A percentile compares a stretch with the other conserved stretches of the same genome.
phyloP scores from a whole-genome alignment of 2,329 filamentous ascomycete genomes.

The Herpomyces periplanetae region DNA sequence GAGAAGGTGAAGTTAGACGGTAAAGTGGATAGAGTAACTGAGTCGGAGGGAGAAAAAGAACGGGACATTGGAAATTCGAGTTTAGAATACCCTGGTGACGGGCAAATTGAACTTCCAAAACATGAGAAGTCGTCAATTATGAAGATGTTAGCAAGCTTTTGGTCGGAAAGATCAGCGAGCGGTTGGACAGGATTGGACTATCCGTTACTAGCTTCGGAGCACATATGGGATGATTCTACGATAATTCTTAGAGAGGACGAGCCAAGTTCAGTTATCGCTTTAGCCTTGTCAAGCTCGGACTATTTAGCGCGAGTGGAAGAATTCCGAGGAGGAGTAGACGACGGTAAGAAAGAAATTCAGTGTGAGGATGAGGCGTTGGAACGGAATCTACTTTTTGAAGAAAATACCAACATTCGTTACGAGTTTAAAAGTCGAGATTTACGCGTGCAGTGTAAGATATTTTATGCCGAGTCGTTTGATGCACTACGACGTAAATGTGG shows the following conservation, averaged over 20 bases:
- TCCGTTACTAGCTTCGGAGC: slow-evolving; percentile 38
- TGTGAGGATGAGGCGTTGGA: slow-evolving; percentile 30
- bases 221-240: slow-evolving; percentile 85
- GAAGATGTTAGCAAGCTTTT: slow-evolving; percentile 87
- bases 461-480: slow-evolving; percentile 92
- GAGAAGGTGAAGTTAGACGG: no score
- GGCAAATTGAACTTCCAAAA: slow-evolving; percentile 54
- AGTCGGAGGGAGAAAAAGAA: no score
- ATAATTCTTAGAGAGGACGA: slow-evolving; percentile 93
- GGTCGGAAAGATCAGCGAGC: slow-evolving; percentile 84
- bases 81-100: no score
- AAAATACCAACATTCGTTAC: slow-evolving; percentile 76
- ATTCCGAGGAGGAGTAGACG: slow-evolving; percentile 12
- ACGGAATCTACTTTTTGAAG: slow-evolving; percentile 39
- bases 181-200: slow-evolving; percentile 80
- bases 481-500: slow-evolving; percentile 70
- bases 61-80: no score
- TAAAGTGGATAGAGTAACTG: no score
- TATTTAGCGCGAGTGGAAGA: slow-evolving; percentile 39
- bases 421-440: slow-evolving; percentile 79
- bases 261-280: slow-evolving; percentile 73
- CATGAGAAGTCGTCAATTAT: slow-evolving; percentile 74
- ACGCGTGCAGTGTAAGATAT: slow-evolving; percentile 87
- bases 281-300: slow-evolving; percentile 53
- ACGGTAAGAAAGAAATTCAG: slow-evolving; percentile 7